These are phyloP conservation scores for Penicillium steckii DNA, from an alignment of 495 filamentous ascomycete genomes.

Conservation along the genomic window DNA sequence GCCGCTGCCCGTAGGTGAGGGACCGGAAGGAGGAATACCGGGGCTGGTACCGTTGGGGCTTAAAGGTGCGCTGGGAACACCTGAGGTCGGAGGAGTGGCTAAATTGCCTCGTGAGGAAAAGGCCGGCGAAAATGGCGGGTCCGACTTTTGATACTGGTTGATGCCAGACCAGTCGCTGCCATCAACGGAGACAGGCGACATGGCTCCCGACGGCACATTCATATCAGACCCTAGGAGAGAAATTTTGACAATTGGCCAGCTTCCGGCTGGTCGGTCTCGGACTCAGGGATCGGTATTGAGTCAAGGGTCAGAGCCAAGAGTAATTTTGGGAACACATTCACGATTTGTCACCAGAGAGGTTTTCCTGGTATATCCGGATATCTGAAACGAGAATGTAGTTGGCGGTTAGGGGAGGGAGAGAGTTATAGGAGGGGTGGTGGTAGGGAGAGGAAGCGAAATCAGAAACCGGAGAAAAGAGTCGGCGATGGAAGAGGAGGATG, in stretches of 20 bases:
- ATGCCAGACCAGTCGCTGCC: slow-evolving; percentile 87
- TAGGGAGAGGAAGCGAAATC: too few species aligned
- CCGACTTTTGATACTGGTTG: slow-evolving; percentile 66
- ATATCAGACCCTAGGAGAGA: slow-evolving; percentile 34
- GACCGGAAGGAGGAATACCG: slow-evolving; percentile 14
- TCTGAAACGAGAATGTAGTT: slow-evolving; percentile 29
- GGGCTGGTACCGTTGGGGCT: slow-evolving; percentile 49
- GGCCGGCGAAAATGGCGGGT: slow-evolving; percentile 53
- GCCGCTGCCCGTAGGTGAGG: slow-evolving; percentile 47
- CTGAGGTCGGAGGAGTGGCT: slow-evolving; percentile 69
- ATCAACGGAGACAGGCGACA: slow-evolving; percentile 81
- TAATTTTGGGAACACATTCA: slow-evolving; percentile 5
- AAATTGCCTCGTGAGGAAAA: slow-evolving; percentile 59
- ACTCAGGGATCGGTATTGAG: neutral
- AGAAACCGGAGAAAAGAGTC: too few species aligned
- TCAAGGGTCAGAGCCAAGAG: neutral
- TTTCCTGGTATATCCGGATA: slow-evolving; percentile 12
- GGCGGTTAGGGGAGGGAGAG: too few species aligned
- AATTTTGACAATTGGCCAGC: slow-evolving; percentile 2
- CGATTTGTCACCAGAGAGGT: slow-evolving; percentile 12
- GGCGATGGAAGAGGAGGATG: slow-evolving; percentile 10
- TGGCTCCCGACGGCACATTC: slow-evolving; percentile 64
- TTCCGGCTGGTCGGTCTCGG: neutral
- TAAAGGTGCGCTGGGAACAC: slow-evolving; percentile 53
- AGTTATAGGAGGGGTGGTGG: too few species aligned